phyloP scores from a whole-genome alignment of 352 stramenopile species.

The Pythium dissotocum region DNA sequence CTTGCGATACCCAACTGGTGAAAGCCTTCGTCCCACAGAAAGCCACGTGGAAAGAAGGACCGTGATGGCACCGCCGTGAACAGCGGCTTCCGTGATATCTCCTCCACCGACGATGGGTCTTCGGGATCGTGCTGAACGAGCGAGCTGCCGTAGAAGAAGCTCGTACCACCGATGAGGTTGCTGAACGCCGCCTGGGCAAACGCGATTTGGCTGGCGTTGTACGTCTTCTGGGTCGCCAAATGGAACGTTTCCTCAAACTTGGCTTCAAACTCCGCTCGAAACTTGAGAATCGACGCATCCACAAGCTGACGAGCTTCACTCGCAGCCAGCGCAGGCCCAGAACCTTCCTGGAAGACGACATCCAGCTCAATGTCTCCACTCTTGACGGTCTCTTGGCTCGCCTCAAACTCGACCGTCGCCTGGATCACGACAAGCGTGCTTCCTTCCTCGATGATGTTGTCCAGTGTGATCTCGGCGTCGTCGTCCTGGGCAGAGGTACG shows the following conservation, averaged over 20 bases:
- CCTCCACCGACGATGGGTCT: slow-evolving; percentile 34
- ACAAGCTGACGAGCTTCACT: slow-evolving; percentile 9
- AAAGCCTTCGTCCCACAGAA: slow-evolving; percentile 96
- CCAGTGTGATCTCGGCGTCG: slow-evolving; percentile 57
- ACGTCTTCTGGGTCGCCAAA: slow-evolving; percentile 27
- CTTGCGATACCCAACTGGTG: slow-evolving; percentile 85
- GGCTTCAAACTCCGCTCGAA: slow-evolving; percentile 39
- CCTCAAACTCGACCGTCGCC: slow-evolving; percentile 52
- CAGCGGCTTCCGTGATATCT: slow-evolving; percentile 52
- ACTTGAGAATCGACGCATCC: slow-evolving; percentile 7
- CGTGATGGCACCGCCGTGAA: slow-evolving; percentile 91
- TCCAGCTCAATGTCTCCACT: slow-evolving; percentile 60
- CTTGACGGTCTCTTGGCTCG: slow-evolving; percentile 26
- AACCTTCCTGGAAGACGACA: slow-evolving; percentile 60
- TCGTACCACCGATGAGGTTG: slow-evolving; percentile 88
- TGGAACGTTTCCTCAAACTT: slow-evolving; percentile 64
- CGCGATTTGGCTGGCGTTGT: slow-evolving; percentile 56
- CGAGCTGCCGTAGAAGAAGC: slow-evolving; percentile 90
- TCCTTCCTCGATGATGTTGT: slow-evolving; percentile 70
- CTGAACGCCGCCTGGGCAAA: slow-evolving; percentile 88
- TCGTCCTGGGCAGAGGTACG: slow-evolving; percentile 23
- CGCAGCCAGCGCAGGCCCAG: slow-evolving; percentile 26
- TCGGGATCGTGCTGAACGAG: slow-evolving; percentile 62
- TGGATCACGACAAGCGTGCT: slow-evolving; percentile 74
- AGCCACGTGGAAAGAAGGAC: slow-evolving; percentile 93